phyloP scores from a whole-genome alignment of 2,329 filamentous ascomycete genomes.

The Thermochaetoides dissita region DNA sequence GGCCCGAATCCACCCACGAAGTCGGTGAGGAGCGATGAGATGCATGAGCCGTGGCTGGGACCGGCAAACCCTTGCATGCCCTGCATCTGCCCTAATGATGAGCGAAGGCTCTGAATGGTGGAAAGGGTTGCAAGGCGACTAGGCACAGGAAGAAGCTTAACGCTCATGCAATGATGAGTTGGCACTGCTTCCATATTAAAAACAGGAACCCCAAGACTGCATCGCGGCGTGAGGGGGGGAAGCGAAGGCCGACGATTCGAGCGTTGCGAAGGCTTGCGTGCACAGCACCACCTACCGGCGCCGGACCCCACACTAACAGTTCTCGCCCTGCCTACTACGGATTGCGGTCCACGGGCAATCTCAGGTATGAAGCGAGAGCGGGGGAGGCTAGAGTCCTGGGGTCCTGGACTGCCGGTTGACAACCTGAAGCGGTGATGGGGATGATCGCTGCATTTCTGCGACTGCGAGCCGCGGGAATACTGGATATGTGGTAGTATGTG shows the following conservation, averaged over 20 bases:
- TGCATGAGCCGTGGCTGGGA: slow-evolving; percentile 30
- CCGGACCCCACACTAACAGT: not conserved
- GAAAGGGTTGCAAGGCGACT: slow-evolving; percentile 24
- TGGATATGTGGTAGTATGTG: no score
- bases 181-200: slow-evolving; percentile 50
- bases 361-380: slow-evolving; percentile 8
- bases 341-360: no score
- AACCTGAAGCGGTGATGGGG: no score
- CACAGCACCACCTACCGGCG: slow-evolving; percentile 2
- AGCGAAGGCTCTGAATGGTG: slow-evolving; percentile 21
- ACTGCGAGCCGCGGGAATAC: no score
- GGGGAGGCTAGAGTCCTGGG: slow-evolving; percentile 3
- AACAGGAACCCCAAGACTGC: slow-evolving; percentile 25
- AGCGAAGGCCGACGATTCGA: slow-evolving; percentile 7
- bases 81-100: slow-evolving; percentile 19
- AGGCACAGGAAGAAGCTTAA: slow-evolving; percentile 26
- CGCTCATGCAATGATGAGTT: slow-evolving; percentile 65
- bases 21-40: slow-evolving; percentile 32
- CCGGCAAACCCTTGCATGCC: slow-evolving; percentile 22
- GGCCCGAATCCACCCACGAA: slow-evolving; percentile 22
- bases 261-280: slow-evolving; percentile 7
- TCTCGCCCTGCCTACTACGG: no score
- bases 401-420: no score
- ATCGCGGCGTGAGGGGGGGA: slow-evolving; percentile 9
- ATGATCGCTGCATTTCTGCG: no score